phyloP scores from a whole-genome alignment of 345 rosid genomes.

The Arabidopsis arenosa region DNA sequence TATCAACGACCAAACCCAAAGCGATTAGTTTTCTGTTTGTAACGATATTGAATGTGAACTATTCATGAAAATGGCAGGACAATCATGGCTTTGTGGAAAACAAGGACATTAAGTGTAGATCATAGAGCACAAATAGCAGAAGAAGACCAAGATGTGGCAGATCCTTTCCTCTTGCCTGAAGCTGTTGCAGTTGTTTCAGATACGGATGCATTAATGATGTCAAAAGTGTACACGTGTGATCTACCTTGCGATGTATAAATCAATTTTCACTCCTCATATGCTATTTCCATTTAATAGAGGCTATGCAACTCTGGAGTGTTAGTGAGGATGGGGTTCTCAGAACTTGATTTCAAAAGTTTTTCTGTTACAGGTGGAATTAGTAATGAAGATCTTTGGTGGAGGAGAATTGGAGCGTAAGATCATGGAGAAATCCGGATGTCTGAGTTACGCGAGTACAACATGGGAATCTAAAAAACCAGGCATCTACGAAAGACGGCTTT shows the following conservation, averaged over 20 bases:
- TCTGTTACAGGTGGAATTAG: constrained; percentile 55
- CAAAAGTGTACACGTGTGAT: constrained; percentile 60
- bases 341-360: not conserved
- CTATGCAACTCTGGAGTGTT: not conserved
- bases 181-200: constrained; percentile 45
- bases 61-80: constrained; percentile 57
- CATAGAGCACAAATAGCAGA: constrained; percentile 64
- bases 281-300: not conserved
- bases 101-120: constrained; percentile 60
- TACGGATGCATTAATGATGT: constrained; percentile 56
- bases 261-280: constrained; percentile 11
- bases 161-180: constrained; percentile 45
- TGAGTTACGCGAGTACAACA: constrained; percentile 53
- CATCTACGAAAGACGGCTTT: constrained; percentile 56
- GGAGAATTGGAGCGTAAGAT: constrained; percentile 68
- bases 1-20: not conserved
- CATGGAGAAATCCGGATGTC: constrained; percentile 86
- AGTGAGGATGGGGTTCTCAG: not conserved
- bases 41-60: constrained; percentile 15
- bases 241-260: constrained; percentile 61
- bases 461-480: constrained; percentile 67
- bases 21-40: not conserved
- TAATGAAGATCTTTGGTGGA: constrained; percentile 74
- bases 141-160: constrained; percentile 61
- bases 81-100: constrained; percentile 84